Conservation (phyloP, 2,329 filamentous ascomycete genomes). For the Plectosphaerella cucumerina region DNA sequence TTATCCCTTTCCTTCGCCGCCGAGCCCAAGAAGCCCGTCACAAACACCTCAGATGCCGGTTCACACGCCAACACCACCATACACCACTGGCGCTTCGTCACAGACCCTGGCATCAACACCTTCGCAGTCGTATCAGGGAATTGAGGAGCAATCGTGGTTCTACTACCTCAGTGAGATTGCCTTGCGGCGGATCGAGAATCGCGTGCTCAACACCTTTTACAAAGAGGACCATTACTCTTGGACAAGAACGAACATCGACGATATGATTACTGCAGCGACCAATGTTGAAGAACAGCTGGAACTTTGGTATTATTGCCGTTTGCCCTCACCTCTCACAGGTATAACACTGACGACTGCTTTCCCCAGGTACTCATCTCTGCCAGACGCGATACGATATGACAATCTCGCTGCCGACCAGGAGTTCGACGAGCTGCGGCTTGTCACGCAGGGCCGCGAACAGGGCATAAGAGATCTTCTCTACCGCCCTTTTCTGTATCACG, state of each 20-base stretch:
- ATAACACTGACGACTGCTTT: neutral
- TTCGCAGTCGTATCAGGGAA: neutral
- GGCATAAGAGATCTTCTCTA: conserved; percentile 3
- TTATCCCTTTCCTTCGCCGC: conserved; percentile 22
- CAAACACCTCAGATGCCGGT: neutral
- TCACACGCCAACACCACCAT: neutral
- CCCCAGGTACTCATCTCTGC: conserved; percentile 9
- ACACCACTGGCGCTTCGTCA: neutral
- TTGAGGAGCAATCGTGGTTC: conserved; percentile 14
- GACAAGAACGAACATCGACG: conserved; percentile 8
- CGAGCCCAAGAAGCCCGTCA: conserved; percentile 9
- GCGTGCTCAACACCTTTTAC: conserved; percentile 9
- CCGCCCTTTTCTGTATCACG: conserved; percentile 4
- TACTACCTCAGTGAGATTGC: conserved; percentile 13
- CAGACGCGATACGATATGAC: conserved; percentile 11
- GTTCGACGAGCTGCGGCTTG: conserved; percentile 7
- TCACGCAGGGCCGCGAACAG: neutral
- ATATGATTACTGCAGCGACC: neutral
- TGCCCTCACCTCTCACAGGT: neutral
- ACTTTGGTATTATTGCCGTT: neutral
- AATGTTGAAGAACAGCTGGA: neutral
- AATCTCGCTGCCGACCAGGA: conserved; percentile 10
- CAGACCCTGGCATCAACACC: neutral
- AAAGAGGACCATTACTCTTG: neutral
- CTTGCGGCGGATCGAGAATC: conserved; percentile 6